Base-by-base conservation (phyloP, 805 yeast species). In the Ogataea henricii region DNA sequence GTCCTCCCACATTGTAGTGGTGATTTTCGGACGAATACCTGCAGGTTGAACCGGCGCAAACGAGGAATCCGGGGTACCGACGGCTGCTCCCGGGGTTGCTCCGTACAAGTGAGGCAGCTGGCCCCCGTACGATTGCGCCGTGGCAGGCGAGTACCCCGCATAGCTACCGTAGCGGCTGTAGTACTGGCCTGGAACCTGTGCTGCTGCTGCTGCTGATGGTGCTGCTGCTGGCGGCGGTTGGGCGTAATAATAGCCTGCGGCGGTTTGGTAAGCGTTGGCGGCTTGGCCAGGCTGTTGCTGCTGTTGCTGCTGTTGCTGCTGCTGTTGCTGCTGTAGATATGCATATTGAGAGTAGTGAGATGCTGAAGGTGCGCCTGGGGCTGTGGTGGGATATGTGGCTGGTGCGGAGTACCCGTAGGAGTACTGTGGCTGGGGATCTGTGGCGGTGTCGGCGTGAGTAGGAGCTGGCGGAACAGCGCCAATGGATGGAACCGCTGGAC, bases 1-100 rank as follows among this genome's bases (percentile, higher is more conserved):
- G 60, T 83, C 88, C 65, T 83, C 88, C 88, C 88, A 83, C 82
- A 82, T 81, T 10, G 87, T 82, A 20, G 88, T 83, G 39, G 87
- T 82, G 48, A 83, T 82, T 52, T 84, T 71, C 2, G 73, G 54
- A 14, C 56, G 40, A 27, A 47, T 45, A 1, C 51, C 67, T 9
- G 62, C 58, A 6, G 69, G 64, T 44, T 61, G 69, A 18, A 61
- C 51, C 48, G 61, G 66, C 13, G 66, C 66, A 25, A 43, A 40
- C 18, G 56, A 45, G 9, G 48, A 20, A 6, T 27, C 33, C 10
- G 43, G 38, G 2, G 48, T 37, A 3, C 25, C 44, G 3, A 37
- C 35, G 9, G 45, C 41, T 5, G 38, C 53, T 12, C 30, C 42
- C 13, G 52, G 44, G 17, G 48, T 40, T 3, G 51, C 41, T 16